Base-by-base conservation (phyloP, 805 yeast species). In the Candida nitratophila region DNA sequence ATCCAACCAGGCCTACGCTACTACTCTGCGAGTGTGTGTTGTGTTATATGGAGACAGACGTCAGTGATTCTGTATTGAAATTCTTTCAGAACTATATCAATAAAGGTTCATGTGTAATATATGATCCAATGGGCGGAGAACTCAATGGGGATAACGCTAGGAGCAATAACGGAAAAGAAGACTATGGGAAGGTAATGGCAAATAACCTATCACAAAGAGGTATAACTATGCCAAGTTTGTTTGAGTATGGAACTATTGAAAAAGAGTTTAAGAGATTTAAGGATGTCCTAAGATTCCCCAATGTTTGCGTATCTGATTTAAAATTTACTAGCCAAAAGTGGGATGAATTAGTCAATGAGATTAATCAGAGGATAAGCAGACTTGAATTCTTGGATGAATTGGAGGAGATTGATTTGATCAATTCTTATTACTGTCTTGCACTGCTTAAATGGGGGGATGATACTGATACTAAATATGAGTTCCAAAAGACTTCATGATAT, bases 11-110 rank as follows among this genome's bases (percentile, higher is more conserved):
- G 3, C 86, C 86, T 9, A 84, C 93, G 0, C 53, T 86, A 15
- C 60, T 86, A 2, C 57, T 85, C 17, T 77, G 86, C 48, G 95
- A 85, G 57, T 86, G 93, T 62, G 86, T 86, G 31, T 64, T 86
- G 31, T 86, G 95, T 56, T 85, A 85, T 56, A 53, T 84, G 48
- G 66, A 73, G 4, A 78, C 82, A 1, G 64, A 64, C 12, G 74
- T 72, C 20, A 73, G 83, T 21, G 55, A 61, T 29, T 39, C 52
- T 1, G 70, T 82, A 3, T 48, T 85, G 4, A 42, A 55, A 2
- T 72, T 69, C 53, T 72, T 82, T 63, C 53, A 51, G 4, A 39
- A 47, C 0, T 29, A 40, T n/a, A 53, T 74, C 30, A 7, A 40
- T 1, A 20, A 37, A 37, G 55, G 63, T 43, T 41, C 60, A 20